Conservation (phyloP, 176 grass and related monocot species). For the Aegilops sharonensis region DNA sequence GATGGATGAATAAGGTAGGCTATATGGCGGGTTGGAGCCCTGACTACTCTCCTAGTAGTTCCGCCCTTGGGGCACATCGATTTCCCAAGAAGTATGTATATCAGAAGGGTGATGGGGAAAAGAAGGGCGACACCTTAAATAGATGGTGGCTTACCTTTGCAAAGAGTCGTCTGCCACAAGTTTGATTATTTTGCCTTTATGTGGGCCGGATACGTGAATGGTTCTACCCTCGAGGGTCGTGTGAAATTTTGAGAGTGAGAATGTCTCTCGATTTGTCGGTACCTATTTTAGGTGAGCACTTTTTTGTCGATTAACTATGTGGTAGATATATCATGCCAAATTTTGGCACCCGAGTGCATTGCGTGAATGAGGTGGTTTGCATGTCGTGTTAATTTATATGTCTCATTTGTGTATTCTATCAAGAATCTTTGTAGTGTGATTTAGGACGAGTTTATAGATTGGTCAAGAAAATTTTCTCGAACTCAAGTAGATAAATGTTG, state of each 20-base stretch:
- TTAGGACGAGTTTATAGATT: not conserved
- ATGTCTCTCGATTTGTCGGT: not conserved
- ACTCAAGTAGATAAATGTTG: not conserved
- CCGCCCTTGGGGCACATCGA: not conserved
- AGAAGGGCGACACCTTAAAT: not conserved
- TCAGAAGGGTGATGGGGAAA: not conserved
- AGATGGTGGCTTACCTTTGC: not conserved
- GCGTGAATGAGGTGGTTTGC: not conserved
- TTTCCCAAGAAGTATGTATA: not conserved
- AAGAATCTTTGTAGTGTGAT: not conserved
- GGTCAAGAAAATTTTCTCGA: not conserved
- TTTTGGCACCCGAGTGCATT: not conserved
- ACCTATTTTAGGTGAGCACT: not conserved
- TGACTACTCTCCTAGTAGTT: not conserved
- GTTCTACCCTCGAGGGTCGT: not conserved
- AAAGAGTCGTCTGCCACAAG: not conserved
- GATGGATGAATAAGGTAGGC: not conserved
- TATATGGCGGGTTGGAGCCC: not conserved
- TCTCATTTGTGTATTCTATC: not conserved
- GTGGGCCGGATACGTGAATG: not conserved
- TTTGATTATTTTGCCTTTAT: not conserved
- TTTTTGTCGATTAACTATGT: not conserved
- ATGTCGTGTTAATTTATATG: not conserved
- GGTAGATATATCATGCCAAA: not conserved
- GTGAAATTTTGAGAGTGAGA: not conserved